A percentile compares a stretch with the other conserved stretches of the same genome.
phyloP scores from a whole-genome alignment of 2,329 filamentous ascomycete species.

The Fusarium agapanthi region DNA sequence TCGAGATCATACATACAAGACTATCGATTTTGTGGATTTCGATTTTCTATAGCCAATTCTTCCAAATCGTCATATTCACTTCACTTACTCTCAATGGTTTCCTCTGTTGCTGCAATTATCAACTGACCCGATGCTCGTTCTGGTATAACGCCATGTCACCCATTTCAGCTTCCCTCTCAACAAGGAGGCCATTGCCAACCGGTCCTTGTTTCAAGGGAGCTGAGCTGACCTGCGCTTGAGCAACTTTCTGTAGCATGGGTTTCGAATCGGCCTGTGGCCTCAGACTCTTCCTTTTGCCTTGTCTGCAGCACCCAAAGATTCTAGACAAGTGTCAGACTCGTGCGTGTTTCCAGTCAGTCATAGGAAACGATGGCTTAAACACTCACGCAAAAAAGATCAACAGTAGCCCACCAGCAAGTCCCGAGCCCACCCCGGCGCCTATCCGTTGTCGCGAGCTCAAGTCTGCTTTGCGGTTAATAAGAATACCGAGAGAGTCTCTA shows the following conservation, averaged over 20 bases:
- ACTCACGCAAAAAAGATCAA: constrained; percentile 24
- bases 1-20: constrained; percentile 4
- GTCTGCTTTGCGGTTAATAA: not conserved
- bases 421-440: constrained; percentile 14
- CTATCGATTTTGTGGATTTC: constrained; percentile 24
- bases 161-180: not conserved
- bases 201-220: not conserved
- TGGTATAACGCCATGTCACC: not conserved
- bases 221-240: not conserved
- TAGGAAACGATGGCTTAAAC: not conserved
- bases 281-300: not conserved
- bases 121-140: not conserved
- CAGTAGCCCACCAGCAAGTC: constrained; percentile 4
- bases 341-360: not conserved
- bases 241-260: not conserved
- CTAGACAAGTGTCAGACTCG: not conserved
- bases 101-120: not conserved
- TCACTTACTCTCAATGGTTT: not conserved
- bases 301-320: constrained; percentile 19
- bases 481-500: too few species aligned
- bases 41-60: constrained; percentile 17
- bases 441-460: constrained; percentile 16
- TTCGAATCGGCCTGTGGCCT: not conserved
- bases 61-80: constrained; percentile 1
- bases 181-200: not conserved